Percentiles rank a stretch among this genome's conserved stretches.
These are phyloP conservation scores for Aspergillus tamarii DNA, from an alignment of 2,329 filamentous ascomycete genomes.

Conservation along the genomic window DNA sequence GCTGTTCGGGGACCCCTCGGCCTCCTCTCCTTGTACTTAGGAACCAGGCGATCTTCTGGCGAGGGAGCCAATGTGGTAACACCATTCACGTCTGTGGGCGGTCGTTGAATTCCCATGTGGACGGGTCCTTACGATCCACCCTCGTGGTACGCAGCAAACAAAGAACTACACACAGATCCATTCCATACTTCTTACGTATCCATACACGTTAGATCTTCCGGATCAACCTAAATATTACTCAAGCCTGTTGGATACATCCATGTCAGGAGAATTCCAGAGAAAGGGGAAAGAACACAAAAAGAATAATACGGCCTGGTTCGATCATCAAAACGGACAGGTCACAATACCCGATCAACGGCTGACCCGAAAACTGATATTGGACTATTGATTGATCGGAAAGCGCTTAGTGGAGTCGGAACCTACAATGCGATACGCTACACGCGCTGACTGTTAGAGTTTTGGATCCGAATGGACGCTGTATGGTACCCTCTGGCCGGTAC, in stretches of 20 bases:
- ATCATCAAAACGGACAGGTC: conserved; percentile 9
- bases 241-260: background rate
- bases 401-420: conserved; percentile 16
- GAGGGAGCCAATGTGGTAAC: conserved; percentile 8
- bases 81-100: conserved; percentile 13
- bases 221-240: background rate
- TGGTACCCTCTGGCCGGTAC: conserved; percentile 19
- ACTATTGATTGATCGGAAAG: conserved; percentile 23
- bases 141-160: conserved; percentile 26
- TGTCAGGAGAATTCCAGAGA: background rate
- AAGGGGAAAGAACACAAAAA: conserved; percentile 8
- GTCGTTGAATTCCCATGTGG: conserved; percentile 27
- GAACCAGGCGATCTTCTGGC: background rate
- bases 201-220: background rate
- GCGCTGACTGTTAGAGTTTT: conserved; percentile 16
- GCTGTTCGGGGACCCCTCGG: background rate
- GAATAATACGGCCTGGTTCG: background rate
- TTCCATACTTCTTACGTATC: conserved; percentile 1
- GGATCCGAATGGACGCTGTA: conserved; percentile 19
- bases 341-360: conserved; percentile 9
- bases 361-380: background rate
- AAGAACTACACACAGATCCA: conserved; percentile 6
- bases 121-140: conserved; percentile 26
- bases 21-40: background rate
- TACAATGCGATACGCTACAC: conserved; percentile 31